Conservation (phyloP, 176 grass and related monocot genomes). For the Triticum monococcum region DNA sequence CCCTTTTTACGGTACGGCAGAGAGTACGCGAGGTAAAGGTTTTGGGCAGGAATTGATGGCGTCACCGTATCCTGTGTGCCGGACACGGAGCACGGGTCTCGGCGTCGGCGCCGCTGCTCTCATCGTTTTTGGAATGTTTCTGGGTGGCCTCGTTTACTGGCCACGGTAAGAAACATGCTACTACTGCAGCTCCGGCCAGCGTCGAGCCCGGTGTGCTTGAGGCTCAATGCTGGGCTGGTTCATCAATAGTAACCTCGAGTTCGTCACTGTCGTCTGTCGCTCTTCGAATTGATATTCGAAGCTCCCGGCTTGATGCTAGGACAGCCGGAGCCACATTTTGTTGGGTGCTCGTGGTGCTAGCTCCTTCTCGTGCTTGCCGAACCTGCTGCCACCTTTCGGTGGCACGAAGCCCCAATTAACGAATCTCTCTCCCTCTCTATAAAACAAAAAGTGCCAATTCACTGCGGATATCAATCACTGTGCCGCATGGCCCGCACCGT, state of each 20-base stretch:
- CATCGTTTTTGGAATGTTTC: neutral
- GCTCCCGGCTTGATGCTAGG: neutral
- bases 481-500: neutral
- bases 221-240: neutral
- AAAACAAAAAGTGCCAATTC: too few species aligned
- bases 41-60: conserved; percentile 3
- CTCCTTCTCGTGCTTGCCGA: neutral
- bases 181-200: neutral
- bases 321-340: too few species aligned
- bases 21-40: neutral
- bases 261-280: too few species aligned
- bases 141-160: neutral
- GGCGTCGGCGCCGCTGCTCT: neutral
- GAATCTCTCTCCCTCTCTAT: too few species aligned
- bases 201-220: neutral
- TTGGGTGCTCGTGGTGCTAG: too few species aligned
- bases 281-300: neutral
- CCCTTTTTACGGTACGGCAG: neutral
- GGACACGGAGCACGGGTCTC: neutral
- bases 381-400: neutral
- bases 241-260: neutral
- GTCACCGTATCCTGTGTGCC: neutral
- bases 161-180: neutral
- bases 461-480: neutral
- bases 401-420: neutral